Base-by-base conservation (phyloP, 345 rosid genomes). In the Gossypium sturtianum region DNA sequence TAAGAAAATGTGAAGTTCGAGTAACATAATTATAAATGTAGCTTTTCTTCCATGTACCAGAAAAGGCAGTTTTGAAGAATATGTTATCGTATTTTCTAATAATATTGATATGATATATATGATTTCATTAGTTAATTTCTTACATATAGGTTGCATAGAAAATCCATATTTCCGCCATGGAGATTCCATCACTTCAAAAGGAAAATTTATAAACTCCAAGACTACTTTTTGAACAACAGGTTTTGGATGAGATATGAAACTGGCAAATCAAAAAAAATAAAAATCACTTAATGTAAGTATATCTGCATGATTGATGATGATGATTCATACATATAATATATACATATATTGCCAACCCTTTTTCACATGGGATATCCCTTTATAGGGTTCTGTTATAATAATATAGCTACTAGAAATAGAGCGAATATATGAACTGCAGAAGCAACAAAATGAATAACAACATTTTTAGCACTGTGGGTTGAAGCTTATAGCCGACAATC, bases 391-490 rank as follows among this genome's bases (percentile, higher is more conserved):
- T 23, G 44, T 23, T 54, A 12, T 72, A 12, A 56, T 19, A 19
- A 56, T 17, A 23, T 17, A 22, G 25, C 63, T 19, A 53, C 54
- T 38, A 4, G 12, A 15, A 65, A 60, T 74, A 70, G 27, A 75
- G 80, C 66, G 80, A 82, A 80, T 81, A 81, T 69, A 27, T 17
- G 43, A 76, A 62, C 81, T 44, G 74, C 59, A 74, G 41, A 84
- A 70, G 74, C 74, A 83, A 68, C 83, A 80, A 80, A 70, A 4
- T 72, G 75, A 43, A 78, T 49, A 64, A 56, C 48, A 74, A 79
- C 76, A 80, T 25, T 34, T 61, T 16, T 23, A 44, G 41, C 62
- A 64, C 43, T 44, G 75, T 44, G 64, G 20, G 22, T 15, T 23
- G 45, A 29, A 57, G 49, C 52, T 72, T 72, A 34, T 34, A 19